Evolutionary conservation across 2,329 filamentous ascomycete species (phyloP), one percentile per base, ranked within the genome.

Genomic region (Hypoxylon sp.): DNA sequence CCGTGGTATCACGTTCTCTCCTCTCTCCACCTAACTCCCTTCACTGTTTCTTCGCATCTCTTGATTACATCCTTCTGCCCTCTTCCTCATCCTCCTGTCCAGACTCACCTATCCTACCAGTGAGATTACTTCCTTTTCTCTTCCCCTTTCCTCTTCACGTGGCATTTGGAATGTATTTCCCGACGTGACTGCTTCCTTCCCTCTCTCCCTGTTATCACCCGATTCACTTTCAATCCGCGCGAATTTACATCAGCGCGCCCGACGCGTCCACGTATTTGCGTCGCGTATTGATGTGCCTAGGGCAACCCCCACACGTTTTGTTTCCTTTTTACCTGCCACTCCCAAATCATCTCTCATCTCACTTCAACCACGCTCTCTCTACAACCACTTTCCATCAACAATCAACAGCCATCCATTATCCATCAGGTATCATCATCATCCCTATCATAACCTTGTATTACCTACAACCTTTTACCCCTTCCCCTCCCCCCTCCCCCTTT

Each of bases 301-400:
- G 36, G 36, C 12, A n/a, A 4, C 36, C 16, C 20, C 11, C 20
- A 40, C 36, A 16, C 36, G 36, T 20, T 26, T 24, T 30, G 3
- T 16, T 16, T 30, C 44, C 8, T 16, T 46, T 16, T 2, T 6
- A n/a, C 22, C n/a, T 51, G 14, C 26, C 48, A 24, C 30, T 20
- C 30, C 14, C 32, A 5, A n/a, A n/a, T 16, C 12, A 32, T 7
- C 2, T 51, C 1, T n/a, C 6, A 40, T 24, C 18, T 12, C 20
- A 14, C 5, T 14, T 36, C 20, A 12, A 11, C 11, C 30, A 4
- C 11, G 12, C 12, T 36, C 32, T 36, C 14, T 18, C 30, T 33
- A 38, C 48, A 32, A 38, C 32, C 14, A 36, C 18, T 20, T 22
- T 14, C 32, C 48, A 38, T 24, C 48, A 51, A 51, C 48, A 24